Conservation (phyloP, 352 stramenopile genomes). For the Globisporangium radiosum region DNA sequence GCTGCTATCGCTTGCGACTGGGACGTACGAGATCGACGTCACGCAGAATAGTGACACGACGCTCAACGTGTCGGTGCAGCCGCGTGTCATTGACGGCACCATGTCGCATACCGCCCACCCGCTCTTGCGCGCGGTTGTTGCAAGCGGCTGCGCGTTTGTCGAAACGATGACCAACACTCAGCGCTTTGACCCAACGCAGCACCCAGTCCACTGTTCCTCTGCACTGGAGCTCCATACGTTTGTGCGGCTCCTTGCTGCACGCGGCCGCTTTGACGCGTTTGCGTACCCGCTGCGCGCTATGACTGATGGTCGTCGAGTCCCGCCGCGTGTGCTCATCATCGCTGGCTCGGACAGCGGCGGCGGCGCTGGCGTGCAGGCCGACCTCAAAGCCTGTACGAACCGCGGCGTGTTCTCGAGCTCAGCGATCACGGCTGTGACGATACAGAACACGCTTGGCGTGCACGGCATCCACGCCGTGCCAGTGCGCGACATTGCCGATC, state of each 20-base stretch:
- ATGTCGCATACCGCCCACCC: slow-evolving; percentile 5
- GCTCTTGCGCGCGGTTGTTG: slow-evolving; percentile 9
- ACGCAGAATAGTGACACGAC: background rate
- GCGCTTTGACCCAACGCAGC: too few relatives aligned
- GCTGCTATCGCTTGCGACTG: slow-evolving; percentile 14
- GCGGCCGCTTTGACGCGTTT: slow-evolving; percentile 5
- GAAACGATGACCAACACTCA: slow-evolving; percentile 1
- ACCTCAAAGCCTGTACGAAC: slow-evolving; percentile 88
- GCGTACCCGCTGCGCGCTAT: slow-evolving; percentile 6
- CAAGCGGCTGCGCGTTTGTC: slow-evolving; percentile 1
- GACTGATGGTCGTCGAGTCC: background rate
- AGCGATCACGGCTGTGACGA: slow-evolving; percentile 90
- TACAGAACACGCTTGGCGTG: slow-evolving; percentile 70
- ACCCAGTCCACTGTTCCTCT: background rate
- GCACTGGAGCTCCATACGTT: slow-evolving; percentile 22
- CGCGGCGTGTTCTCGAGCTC: slow-evolving; percentile 79
- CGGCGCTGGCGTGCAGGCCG: slow-evolving; percentile 89
- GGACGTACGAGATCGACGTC: slow-evolving; percentile 18
- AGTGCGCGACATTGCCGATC: slow-evolving; percentile 54
- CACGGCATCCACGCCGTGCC: slow-evolving; percentile 46
- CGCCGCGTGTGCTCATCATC: slow-evolving; percentile 83
- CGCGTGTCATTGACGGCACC: background rate
- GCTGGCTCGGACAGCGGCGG: slow-evolving; percentile 90
- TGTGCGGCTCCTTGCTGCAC: slow-evolving; percentile 14
- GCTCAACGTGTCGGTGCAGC: background rate